Evolutionary conservation across 306 rosid genomes (phyloP).

Genomic region (Citrullus amarus): DNA sequence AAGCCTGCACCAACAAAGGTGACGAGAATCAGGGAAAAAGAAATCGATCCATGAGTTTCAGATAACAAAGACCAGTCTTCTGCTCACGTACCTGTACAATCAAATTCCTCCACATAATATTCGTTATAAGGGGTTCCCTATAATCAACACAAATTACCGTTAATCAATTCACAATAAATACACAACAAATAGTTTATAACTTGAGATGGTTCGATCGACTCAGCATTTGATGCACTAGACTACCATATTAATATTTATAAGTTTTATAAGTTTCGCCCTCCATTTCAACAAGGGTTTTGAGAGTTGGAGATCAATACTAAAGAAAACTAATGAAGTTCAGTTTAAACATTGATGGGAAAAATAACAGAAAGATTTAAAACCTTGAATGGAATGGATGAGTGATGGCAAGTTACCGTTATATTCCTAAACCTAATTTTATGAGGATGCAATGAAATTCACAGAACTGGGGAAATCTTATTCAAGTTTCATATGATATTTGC

Average conservation of each 20-base stretch:
- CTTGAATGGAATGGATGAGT: background rate
- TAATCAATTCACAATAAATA: background rate
- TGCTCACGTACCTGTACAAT: conserved; percentile 49
- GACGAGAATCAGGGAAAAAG: background rate
- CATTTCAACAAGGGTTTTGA: too few species aligned
- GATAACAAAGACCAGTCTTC: background rate
- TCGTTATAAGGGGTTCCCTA: conserved; percentile 96
- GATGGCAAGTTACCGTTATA: background rate
- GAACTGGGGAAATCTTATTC: background rate
- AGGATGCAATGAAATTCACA: background rate
- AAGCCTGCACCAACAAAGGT: conserved; percentile 39
- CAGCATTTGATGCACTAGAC: too few species aligned
- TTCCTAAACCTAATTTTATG: background rate
- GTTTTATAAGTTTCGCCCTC: too few species aligned
- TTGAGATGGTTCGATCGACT: too few species aligned
- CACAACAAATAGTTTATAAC: background rate
- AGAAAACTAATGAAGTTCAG: too few species aligned
- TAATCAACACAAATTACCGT: conserved; percentile 12
- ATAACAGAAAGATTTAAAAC: background rate
- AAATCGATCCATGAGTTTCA: background rate
- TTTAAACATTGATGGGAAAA: too few species aligned
- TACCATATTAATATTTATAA: too few species aligned
- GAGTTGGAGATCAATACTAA: too few species aligned
- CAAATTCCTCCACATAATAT: conserved; percentile 97
- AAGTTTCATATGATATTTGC: background rate